These are phyloP conservation scores for Pulveroboletus sp. DNA, from an alignment of 768 basidiomycete species.

Conservation along the genomic window DNA sequence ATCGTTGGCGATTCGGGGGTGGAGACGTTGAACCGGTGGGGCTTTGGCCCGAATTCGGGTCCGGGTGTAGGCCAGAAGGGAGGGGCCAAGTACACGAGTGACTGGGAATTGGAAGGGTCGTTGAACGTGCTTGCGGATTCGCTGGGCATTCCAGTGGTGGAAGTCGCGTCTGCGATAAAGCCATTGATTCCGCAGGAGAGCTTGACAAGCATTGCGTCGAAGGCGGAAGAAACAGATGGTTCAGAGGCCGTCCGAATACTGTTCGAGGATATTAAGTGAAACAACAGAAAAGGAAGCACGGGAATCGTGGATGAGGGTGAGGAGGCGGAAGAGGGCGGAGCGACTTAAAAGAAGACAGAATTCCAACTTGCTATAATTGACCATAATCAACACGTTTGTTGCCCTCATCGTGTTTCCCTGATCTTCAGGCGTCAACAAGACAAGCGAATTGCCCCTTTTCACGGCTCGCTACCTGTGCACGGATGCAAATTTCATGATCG, in stretches of 20 bases:
- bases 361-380: no score
- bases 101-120: constrained; percentile 46
- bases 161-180: constrained; percentile 62
- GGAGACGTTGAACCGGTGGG: neutral
- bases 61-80: no score
- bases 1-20: constrained; percentile 5
- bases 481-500: no score
- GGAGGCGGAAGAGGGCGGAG: neutral
- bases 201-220: constrained; percentile 47
- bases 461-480: no score
- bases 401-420: no score
- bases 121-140: constrained; percentile 60
- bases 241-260: constrained; percentile 41
- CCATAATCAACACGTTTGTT: no score
- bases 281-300: no score
- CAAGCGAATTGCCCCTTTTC: no score
- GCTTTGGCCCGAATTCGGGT: constrained; percentile 6
- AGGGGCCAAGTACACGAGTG: neutral
- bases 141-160: constrained; percentile 58
- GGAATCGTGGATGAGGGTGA: neutral
- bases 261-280: constrained; percentile 12
- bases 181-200: constrained; percentile 60
- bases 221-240: constrained; percentile 42
- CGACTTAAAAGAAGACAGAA: neutral
- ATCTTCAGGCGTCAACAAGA: no score